Percentiles rank a stretch among this genome's conserved stretches.
These are phyloP conservation scores for Waitea zeae DNA, from an alignment of 1,284 basidiomycete species.

Conservation along the genomic window DNA sequence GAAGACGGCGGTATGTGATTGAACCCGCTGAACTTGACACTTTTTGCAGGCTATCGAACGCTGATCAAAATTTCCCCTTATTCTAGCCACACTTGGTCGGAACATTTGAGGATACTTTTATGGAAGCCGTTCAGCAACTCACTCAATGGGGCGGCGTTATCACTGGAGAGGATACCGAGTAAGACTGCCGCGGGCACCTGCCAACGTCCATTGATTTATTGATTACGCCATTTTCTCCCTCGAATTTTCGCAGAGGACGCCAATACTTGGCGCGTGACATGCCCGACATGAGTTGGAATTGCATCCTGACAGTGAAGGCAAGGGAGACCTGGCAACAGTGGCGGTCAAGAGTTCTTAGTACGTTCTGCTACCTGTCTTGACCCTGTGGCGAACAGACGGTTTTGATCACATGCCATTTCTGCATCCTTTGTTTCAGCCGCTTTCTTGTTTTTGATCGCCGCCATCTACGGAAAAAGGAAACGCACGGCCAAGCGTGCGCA, in stretches of 20 bases:
- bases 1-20: conserved; percentile 31
- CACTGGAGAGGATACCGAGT: conserved; percentile 54
- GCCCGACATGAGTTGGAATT: conserved; percentile 54
- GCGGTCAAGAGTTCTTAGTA: conserved; percentile 53
- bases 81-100: conserved; percentile 32
- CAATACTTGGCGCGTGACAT: conserved; percentile 68
- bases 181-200: conserved; percentile 15
- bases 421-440: conserved; percentile 12
- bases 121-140: conserved; percentile 72
- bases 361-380: conserved; percentile 11
- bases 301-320: conserved; percentile 51
- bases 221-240: no score
- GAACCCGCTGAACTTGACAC: background rate
- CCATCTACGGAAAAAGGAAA: conserved; percentile 6
- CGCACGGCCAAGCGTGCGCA: conserved; percentile 36
- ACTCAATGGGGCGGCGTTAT: conserved; percentile 70
- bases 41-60: conserved; percentile 1
- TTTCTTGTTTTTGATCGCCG: conserved; percentile 13
- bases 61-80: no score
- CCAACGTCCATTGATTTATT: conserved; percentile 7
- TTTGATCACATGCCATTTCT: conserved; percentile 8
- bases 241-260: conserved; percentile 36
- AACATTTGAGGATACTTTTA: conserved; percentile 54
- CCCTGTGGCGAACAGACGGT: no score
- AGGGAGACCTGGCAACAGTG: conserved; percentile 54